Conservation (phyloP, 208 protist species). For the Strigomonas galati region DNA sequence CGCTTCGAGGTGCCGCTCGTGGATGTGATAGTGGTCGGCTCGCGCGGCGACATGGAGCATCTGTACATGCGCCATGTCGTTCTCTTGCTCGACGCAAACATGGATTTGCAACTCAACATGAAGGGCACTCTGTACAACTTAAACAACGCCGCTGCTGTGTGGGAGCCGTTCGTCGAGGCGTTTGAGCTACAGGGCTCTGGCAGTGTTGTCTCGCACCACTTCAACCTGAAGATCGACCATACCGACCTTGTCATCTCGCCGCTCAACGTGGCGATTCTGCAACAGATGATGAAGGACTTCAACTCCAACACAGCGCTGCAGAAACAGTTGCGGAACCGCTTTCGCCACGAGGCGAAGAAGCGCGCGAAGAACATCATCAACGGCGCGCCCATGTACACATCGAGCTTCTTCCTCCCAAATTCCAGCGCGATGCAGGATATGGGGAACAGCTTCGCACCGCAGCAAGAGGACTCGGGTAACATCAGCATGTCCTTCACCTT, state of each 20-base stretch:
- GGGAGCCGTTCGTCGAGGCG: slow-evolving; percentile 82
- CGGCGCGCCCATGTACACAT: background rate
- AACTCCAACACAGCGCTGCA: slow-evolving; percentile 41
- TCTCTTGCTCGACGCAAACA: slow-evolving; percentile 41
- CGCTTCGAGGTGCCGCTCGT: slow-evolving; percentile 59
- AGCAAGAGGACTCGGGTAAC: background rate
- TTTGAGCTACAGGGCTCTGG: slow-evolving; percentile 45
- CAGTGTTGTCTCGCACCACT: slow-evolving; percentile 52
- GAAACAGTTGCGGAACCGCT: slow-evolving; percentile 51
- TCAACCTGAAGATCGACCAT: slow-evolving; percentile 46
- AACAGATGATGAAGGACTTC: slow-evolving; percentile 47
- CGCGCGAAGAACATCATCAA: slow-evolving; percentile 9
- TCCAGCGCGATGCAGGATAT: background rate
- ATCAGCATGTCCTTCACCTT: slow-evolving; percentile 3
- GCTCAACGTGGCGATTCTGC: slow-evolving; percentile 56
- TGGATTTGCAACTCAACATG: slow-evolving; percentile 48
- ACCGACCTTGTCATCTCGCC: slow-evolving; percentile 80
- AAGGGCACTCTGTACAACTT: slow-evolving; percentile 56
- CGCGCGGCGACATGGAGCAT: slow-evolving; percentile 55
- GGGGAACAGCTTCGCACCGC: background rate
- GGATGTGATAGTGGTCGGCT: slow-evolving; percentile 60
- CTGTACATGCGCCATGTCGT: slow-evolving; percentile 35
- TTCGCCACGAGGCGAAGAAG: slow-evolving; percentile 28
- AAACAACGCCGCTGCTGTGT: slow-evolving; percentile 69
- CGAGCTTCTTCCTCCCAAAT: background rate